Evolutionary conservation across 257 asterid genomes (phyloP).

Genomic region (Lavandula angustifolia): DNA sequence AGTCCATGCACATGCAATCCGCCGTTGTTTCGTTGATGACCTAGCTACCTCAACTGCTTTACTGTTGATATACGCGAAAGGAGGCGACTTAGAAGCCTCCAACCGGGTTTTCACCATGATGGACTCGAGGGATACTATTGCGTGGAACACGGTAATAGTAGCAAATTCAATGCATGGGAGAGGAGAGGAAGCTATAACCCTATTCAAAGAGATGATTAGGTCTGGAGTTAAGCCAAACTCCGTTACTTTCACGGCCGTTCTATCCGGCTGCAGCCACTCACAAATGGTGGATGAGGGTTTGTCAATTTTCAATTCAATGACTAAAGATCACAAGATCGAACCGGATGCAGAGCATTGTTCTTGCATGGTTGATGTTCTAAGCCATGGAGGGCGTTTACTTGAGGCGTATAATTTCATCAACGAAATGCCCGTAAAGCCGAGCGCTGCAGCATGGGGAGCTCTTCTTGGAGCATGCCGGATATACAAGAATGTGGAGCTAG

Average conservation of each 20-base stretch:
- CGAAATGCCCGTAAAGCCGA: constrained; percentile 61
- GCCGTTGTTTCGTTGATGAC: constrained; percentile 47
- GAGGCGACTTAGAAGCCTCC: constrained; percentile 56
- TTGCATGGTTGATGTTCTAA: constrained; percentile 65
- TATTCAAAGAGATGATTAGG: constrained; percentile 53
- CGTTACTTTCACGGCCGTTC: constrained; percentile 62
- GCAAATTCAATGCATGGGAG: constrained; percentile 74
- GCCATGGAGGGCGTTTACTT: constrained; percentile 67
- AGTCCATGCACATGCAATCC: constrained; percentile 49
- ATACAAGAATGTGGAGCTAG: constrained; percentile 59
- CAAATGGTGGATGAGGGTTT: constrained; percentile 57
- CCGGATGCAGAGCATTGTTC: constrained; percentile 70
- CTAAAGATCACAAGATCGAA: constrained; percentile 47
- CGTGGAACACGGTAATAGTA: constrained; percentile 71
- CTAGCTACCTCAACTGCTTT: constrained; percentile 54
- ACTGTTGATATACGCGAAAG: constrained; percentile 60
- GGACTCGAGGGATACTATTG: constrained; percentile 53
- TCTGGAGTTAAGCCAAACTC: constrained; percentile 58
- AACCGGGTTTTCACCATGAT: constrained; percentile 45
- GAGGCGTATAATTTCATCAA: constrained; percentile 65
- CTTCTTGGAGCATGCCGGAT: constrained; percentile 70
- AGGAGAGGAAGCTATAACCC: constrained; percentile 53
- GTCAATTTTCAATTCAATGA: constrained; percentile 55
- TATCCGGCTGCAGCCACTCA: constrained; percentile 77
- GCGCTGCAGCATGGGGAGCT: constrained; percentile 77